Evolutionary conservation across 2,329 filamentous ascomycete genomes (phyloP).

Genomic region (Domatiomyces catenatus): DNA sequence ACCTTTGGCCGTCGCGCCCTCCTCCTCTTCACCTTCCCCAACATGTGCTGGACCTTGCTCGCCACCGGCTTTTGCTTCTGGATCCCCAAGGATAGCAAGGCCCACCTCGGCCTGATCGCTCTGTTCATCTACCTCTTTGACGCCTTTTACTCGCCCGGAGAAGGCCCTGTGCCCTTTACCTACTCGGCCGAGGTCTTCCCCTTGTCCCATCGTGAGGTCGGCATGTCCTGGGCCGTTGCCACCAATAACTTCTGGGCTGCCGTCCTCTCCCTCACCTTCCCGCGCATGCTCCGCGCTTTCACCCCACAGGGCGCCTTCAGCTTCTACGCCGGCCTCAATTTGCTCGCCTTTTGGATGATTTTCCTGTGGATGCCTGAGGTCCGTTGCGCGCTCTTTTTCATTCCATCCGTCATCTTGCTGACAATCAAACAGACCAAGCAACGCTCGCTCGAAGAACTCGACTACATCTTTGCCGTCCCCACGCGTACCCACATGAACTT

Average conservation of each 20-base stretch:
- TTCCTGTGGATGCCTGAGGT: conserved; percentile 39
- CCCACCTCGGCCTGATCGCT: conserved; percentile 28
- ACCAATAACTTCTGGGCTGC: conserved; percentile 35
- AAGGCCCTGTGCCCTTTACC: conserved; percentile 50
- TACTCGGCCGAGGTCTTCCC: conserved; percentile 55
- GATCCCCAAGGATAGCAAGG: conserved; percentile 28
- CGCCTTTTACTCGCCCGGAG: conserved; percentile 39
- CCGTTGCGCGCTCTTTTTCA: neutral
- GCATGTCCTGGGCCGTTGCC: conserved; percentile 32
- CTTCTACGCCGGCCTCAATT: conserved; percentile 41
- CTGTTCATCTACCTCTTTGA: conserved; percentile 31
- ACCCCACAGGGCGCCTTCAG: conserved; percentile 41
- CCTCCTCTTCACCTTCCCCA: conserved; percentile 47
- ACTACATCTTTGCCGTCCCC: conserved; percentile 44
- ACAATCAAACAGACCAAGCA: neutral
- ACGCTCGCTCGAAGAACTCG: conserved; percentile 37
- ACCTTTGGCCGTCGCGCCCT: conserved; percentile 51
- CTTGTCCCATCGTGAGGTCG: conserved; percentile 42
- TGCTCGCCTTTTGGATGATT: conserved; percentile 47
- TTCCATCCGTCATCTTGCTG: neutral
- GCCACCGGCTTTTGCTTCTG: conserved; percentile 40
- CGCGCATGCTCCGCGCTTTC: conserved; percentile 33
- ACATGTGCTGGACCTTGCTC: conserved; percentile 42
- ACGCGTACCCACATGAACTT: conserved; percentile 43
- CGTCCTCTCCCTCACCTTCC: conserved; percentile 36